Evolutionary conservation across 352 stramenopile species (phyloP).

Genomic region (Pythium volutum): DNA sequence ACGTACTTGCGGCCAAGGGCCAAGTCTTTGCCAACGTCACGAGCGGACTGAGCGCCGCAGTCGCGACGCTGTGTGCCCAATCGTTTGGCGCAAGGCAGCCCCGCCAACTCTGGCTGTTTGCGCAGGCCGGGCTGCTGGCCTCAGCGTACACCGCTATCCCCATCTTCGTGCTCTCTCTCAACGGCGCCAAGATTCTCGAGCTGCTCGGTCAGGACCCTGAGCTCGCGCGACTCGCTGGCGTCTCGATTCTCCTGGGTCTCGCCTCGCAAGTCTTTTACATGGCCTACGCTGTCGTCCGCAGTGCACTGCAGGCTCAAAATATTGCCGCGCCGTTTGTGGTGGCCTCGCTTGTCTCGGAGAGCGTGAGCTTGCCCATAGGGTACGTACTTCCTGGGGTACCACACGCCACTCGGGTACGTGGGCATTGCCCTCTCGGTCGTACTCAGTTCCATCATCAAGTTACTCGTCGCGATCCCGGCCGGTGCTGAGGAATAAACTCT

Average conservation of each 20-base stretch:
- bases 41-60: slow-evolving; percentile 46
- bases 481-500: slow-evolving; percentile 40
- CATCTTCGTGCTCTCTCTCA: slow-evolving; percentile 33
- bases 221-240: slow-evolving; percentile 41
- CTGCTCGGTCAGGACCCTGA: slow-evolving; percentile 47
- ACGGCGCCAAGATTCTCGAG: slow-evolving; percentile 39
- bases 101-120: slow-evolving; percentile 55
- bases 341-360: slow-evolving; percentile 37
- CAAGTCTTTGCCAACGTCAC: slow-evolving; percentile 43
- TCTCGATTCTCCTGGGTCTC: slow-evolving; percentile 37
- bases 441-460: slow-evolving; percentile 41
- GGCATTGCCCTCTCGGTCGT: slow-evolving; percentile 45
- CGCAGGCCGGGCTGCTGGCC: slow-evolving; percentile 46
- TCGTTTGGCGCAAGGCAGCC: slow-evolving; percentile 50
- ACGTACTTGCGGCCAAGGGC: slow-evolving; percentile 57
- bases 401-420: slow-evolving; percentile 51
- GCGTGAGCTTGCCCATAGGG: slow-evolving; percentile 36
- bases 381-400: slow-evolving; percentile 59
- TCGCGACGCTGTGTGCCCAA: slow-evolving; percentile 62
- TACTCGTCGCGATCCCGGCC: slow-evolving; percentile 42
- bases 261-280: slow-evolving; percentile 41
- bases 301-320: slow-evolving; percentile 59
- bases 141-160: slow-evolving; percentile 35
- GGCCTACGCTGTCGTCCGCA: slow-evolving; percentile 50
- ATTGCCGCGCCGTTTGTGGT: slow-evolving; percentile 54